phyloP scores from a whole-genome alignment of 139 green algal genomes.

The Chlorokybus atmophyticus region DNA sequence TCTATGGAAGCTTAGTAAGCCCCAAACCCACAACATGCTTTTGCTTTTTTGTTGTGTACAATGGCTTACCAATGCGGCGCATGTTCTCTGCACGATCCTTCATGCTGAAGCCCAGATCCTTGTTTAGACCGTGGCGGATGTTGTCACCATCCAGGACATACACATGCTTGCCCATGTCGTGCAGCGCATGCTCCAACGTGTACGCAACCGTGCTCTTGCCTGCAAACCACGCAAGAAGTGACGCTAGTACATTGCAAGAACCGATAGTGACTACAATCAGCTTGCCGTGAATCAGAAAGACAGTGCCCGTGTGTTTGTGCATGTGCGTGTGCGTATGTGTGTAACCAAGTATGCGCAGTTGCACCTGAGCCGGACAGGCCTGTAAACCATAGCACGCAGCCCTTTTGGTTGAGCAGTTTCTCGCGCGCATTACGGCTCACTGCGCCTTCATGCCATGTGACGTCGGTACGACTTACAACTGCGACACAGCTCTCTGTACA shows the following conservation, averaged over 20 bases:
- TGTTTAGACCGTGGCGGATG: constrained; percentile 81
- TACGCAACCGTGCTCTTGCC: constrained; percentile 42
- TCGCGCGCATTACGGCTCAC: constrained; percentile 40
- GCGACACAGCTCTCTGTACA: too few species aligned
- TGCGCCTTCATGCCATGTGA: constrained; percentile 75
- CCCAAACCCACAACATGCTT: too few species aligned
- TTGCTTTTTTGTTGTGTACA: too few species aligned
- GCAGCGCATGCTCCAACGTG: constrained; percentile 61
- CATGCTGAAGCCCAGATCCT: constrained; percentile 73
- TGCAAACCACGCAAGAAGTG: too few species aligned
- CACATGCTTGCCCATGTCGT: constrained; percentile 55
- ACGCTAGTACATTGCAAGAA: too few species aligned
- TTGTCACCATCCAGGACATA: constrained; percentile 88
- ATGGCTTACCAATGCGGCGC: constrained; percentile 62
- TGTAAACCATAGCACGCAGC: constrained; percentile 77
- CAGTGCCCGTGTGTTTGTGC: too few species aligned
- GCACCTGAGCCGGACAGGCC: constrained; percentile 53
- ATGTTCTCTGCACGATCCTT: constrained; percentile 87
- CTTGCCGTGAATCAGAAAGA: too few species aligned
- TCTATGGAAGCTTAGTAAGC: too few species aligned
- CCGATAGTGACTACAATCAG: too few species aligned
- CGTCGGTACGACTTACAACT: too few species aligned
- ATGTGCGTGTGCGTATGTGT: too few species aligned
- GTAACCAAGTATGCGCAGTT: too few species aligned
- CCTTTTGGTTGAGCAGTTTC: constrained; percentile 59